Conservation (phyloP, 805 yeast species). For the Phaffomyces opuntiae region DNA sequence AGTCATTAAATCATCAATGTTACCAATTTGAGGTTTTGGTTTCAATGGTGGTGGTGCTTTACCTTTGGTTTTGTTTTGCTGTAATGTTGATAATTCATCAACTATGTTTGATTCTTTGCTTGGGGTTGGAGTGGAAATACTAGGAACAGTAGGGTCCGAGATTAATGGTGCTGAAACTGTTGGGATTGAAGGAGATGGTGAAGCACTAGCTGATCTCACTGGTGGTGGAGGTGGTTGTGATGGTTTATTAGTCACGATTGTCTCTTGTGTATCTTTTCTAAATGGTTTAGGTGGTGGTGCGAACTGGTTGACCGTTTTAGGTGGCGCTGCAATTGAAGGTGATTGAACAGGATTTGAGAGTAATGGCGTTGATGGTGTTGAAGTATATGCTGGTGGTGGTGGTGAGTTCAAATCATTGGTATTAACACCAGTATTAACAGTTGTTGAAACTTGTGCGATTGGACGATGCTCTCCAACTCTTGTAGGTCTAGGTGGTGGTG, state of each 20-base stretch:
- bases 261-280: slow-evolving; percentile 1
- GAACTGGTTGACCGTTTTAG: slow-evolving; percentile 5
- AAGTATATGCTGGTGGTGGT: slow-evolving; percentile 2
- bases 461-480: neutral
- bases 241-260: too few relatives aligned
- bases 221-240: neutral
- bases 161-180: too few relatives aligned
- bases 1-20: too few relatives aligned
- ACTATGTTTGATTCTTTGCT: too few relatives aligned
- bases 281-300: slow-evolving; percentile 22
- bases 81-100: neutral
- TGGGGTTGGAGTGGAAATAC: too few relatives aligned
- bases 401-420: too few relatives aligned
- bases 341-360: too few relatives aligned
- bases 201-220: neutral
- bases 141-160: too few relatives aligned
- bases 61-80: neutral
- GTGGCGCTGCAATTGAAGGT: too few relatives aligned
- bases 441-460: neutral
- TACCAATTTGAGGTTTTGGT: neutral
- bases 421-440: too few relatives aligned
- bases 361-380: neutral
- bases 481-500: slow-evolving; percentile 10
- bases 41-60: neutral
- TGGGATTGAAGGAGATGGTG: too few relatives aligned